phyloP scores from a whole-genome alignment of 2,329 filamentous ascomycete species.

The Xylariales sp. region DNA sequence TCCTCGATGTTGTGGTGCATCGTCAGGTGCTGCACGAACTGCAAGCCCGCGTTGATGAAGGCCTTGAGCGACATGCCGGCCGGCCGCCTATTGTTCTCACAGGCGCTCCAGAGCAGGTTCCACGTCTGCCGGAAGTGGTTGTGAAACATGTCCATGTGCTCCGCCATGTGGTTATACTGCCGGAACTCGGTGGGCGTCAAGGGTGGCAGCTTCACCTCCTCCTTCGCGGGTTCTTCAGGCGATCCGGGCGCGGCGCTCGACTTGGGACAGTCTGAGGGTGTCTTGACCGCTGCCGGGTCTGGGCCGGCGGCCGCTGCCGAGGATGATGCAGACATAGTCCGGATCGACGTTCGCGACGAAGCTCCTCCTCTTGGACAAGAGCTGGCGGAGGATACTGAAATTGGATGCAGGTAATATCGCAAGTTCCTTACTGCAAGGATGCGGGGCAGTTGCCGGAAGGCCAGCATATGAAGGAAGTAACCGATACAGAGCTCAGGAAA shows the following conservation, averaged over 20 bases:
- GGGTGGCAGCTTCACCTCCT: conserved; percentile 51
- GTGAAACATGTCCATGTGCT: conserved; percentile 75
- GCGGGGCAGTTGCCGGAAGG: conserved; percentile 2
- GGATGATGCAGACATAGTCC: no score
- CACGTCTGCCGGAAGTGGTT: conserved; percentile 72
- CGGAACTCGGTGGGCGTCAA: conserved; percentile 64
- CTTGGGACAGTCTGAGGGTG: no score
- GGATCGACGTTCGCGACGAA: no score
- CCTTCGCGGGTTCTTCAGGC: no score
- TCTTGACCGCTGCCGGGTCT: no score
- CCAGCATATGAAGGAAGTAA: conserved; percentile 1
- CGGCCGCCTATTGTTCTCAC: conserved; percentile 54
- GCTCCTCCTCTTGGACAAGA: no score
- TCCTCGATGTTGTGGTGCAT: conserved; percentile 84
- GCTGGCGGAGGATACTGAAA: no score
- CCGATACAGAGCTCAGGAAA: no score
- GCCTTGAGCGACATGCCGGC: conserved; percentile 60
- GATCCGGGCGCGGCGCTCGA: no score
- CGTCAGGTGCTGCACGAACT: conserved; percentile 67
- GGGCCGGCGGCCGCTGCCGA: no score
- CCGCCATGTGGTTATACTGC: conserved; percentile 68
- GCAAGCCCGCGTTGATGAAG: conserved; percentile 64
- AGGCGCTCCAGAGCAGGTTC: conserved; percentile 66
- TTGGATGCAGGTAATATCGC: no score
- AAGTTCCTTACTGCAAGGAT: not conserved